phyloP scores from a whole-genome alignment of 306 rosid species.

The Prunus dulcis region DNA sequence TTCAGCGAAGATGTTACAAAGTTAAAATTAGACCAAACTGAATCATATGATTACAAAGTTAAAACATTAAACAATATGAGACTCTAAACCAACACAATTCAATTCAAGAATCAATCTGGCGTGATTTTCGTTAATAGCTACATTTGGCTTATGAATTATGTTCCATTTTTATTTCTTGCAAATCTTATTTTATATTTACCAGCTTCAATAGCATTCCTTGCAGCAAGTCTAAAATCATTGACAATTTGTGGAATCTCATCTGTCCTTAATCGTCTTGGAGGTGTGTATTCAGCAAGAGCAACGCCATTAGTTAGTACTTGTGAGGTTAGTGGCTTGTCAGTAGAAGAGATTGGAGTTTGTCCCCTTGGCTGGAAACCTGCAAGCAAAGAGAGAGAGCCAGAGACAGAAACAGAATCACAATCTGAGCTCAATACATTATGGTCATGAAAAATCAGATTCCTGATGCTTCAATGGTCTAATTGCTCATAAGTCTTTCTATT shows the following conservation, averaged over 20 bases:
- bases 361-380: conserved; percentile 50
- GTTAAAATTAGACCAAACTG: too few relatives aligned
- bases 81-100: too few relatives aligned
- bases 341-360: conserved; percentile 56
- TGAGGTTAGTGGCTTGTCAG: conserved; percentile 45
- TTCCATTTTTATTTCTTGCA: too few relatives aligned
- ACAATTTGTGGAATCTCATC: conserved; percentile 62
- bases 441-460: too few relatives aligned
- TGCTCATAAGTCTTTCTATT: too few relatives aligned
- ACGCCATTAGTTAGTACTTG: conserved; percentile 27
- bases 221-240: conserved; percentile 55
- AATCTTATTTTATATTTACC: conserved; percentile 35
- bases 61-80: too few relatives aligned
- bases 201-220: conserved; percentile 70
- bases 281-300: conserved; percentile 35
- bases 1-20: too few relatives aligned
- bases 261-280: conserved; percentile 51
- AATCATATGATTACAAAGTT: too few relatives aligned
- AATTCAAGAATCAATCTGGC: too few relatives aligned
- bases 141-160: too few relatives aligned
- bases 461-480: too few relatives aligned
- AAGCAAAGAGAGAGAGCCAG: not conserved
- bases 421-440: not conserved
- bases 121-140: too few relatives aligned
- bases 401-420: not conserved